Evolutionary conservation across 2,329 filamentous ascomycete genomes (phyloP).

Genomic region (Sporothrix pseudoabietina): DNA sequence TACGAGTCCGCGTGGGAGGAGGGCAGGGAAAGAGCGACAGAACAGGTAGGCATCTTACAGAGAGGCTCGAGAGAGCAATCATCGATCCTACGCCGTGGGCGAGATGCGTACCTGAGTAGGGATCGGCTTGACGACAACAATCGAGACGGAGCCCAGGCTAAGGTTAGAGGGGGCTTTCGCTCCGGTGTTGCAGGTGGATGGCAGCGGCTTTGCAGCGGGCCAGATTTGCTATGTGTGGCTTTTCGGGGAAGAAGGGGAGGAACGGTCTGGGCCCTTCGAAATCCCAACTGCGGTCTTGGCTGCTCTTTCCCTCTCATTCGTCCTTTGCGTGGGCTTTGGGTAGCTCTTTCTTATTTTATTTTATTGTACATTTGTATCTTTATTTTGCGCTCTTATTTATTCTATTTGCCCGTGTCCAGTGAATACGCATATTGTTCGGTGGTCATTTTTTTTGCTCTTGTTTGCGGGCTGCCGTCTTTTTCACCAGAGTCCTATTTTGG

Average conservation of each 20-base stretch:
- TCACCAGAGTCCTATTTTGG: neutral
- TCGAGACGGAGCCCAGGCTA: neutral
- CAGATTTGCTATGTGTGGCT: neutral
- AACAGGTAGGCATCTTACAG: neutral
- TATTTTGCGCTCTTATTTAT: neutral
- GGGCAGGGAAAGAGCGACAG: neutral
- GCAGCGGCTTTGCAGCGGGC: constrained; percentile 2
- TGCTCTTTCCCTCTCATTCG: neutral
- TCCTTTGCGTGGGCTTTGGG: neutral
- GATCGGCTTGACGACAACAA: neutral
- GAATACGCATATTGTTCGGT: neutral
- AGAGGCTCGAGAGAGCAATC: neutral
- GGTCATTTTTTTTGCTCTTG: no score
- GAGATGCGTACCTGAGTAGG: neutral
- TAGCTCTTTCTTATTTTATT: neutral
- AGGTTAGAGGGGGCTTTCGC: neutral
- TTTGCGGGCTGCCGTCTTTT: neutral
- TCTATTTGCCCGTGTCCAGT: neutral
- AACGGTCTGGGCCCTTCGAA: constrained; percentile 18
- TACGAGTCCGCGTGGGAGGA: neutral
- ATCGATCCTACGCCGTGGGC: neutral
- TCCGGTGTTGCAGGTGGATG: neutral
- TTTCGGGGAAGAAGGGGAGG: neutral
- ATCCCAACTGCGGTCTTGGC: neutral
- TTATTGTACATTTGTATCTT: neutral